Base-by-base conservation (phyloP, 768 basidiomycete species). In the Auricularia sp. region DNA sequence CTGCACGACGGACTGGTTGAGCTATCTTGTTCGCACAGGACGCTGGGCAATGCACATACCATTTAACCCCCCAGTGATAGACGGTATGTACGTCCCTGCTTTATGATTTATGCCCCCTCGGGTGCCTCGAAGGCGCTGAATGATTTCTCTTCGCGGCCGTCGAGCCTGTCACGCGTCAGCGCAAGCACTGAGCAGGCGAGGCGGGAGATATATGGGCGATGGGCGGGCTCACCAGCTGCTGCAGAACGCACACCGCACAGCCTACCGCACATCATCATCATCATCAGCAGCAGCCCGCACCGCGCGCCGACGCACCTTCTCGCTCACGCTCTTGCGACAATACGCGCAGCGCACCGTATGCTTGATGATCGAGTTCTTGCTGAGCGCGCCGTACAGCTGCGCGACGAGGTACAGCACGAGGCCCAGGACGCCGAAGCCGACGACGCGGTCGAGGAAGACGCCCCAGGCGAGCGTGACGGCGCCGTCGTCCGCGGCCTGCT, bases 401-500 rank as follows among this genome's bases (percentile, higher is more conserved):
- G 78, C 79, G 2, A 80, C 67, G 2, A 69, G 42, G 64, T 80
- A 82, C 4, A 81, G 71, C 3, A 75, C 73, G 1, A 76, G 7
- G 1, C 78, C 80, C 3, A 81, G 69, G 11, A 73, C 75, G 54
- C 80, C 61, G 65, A 82, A 81, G 62, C 71, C 78, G 64, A 79
- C 56, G 3, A 77, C 58, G 24, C 75, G 68, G 66, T 78, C 75
- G 11, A 78, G 14, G 68, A 82, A 82, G 13, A 69, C 69, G 3
- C 80, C 67, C 24, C 65, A 69, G 8, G 76, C 74, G 64, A 79
- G 70, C 1, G 78, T 77, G 1, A 80, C 75, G 16, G 80, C 78
- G n/a, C 80, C 80, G 59, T 82, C 80, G 0, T 75, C 77, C 1
- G 74, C 69, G 2, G 80, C 79, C 66, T 80, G 80, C 62, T 75